phyloP scores from a whole-genome alignment of 2,329 filamentous ascomycete genomes.

The Neofusicoccum cordaticola region DNA sequence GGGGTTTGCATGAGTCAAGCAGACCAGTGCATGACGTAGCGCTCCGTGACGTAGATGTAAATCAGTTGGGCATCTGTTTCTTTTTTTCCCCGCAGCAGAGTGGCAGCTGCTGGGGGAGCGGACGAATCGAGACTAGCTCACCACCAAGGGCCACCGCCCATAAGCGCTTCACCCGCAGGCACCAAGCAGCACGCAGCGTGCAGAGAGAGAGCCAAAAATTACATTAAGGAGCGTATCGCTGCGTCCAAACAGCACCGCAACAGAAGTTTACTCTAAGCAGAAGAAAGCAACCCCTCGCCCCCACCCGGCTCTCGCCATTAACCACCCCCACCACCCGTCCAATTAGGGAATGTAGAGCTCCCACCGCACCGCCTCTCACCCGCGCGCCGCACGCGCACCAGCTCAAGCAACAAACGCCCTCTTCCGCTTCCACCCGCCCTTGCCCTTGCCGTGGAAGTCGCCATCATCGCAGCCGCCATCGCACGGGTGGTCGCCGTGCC shows the following conservation, averaged over 20 bases:
- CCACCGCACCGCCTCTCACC: not conserved
- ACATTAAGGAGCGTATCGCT: not conserved
- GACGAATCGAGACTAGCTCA: too few species aligned
- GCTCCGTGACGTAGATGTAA: too few species aligned
- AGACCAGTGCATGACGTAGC: too few species aligned
- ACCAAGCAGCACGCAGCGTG: too few species aligned
- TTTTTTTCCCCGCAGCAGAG: too few species aligned
- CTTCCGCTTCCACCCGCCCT: not conserved
- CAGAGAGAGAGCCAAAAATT: not conserved
- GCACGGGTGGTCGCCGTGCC: not conserved
- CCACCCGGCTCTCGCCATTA: not conserved
- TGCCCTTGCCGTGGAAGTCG: not conserved
- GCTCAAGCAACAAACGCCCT: not conserved
- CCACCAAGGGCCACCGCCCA: too few species aligned
- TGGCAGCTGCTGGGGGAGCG: too few species aligned
- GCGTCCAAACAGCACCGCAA: not conserved
- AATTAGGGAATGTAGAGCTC: not conserved
- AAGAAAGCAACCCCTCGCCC: not conserved
- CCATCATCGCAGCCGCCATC: not conserved
- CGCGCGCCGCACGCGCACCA: too few species aligned
- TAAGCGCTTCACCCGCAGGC: too few species aligned
- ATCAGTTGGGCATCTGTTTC: too few species aligned
- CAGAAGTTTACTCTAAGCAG: not conserved
- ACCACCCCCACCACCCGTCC: not conserved
- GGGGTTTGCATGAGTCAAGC: too few species aligned